These are phyloP conservation scores for Aspergillus jensenii DNA, from an alignment of 2,329 filamentous ascomycete species.

Conservation along the genomic window DNA sequence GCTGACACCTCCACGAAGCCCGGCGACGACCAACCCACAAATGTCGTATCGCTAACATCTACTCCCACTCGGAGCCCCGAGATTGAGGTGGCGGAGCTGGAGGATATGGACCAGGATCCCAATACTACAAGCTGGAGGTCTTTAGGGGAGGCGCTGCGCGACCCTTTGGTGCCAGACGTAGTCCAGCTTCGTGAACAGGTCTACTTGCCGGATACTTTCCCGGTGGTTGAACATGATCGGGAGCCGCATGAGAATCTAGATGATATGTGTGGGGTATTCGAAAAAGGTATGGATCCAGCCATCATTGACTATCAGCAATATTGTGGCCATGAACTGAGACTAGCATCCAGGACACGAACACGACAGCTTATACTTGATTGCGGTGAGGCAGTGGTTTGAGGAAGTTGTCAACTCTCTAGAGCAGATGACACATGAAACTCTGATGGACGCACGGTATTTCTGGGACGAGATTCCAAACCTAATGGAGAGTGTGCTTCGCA, in stretches of 20 bases:
- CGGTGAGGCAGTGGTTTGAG: slow-evolving; percentile 45
- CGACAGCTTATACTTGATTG: slow-evolving; percentile 31
- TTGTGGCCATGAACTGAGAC: background rate
- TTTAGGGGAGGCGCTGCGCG: slow-evolving; percentile 35
- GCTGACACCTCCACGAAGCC: slow-evolving; percentile 17
- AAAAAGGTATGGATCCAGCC: slow-evolving; percentile 33
- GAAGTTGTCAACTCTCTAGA: slow-evolving; percentile 36
- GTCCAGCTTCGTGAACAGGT: slow-evolving; percentile 36
- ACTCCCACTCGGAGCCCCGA: slow-evolving; percentile 47
- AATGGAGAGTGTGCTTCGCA: slow-evolving; percentile 40
- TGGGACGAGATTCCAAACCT: slow-evolving; percentile 46
- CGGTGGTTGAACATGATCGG: slow-evolving; percentile 29
- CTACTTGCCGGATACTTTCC: slow-evolving; percentile 38
- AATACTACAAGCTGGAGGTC: slow-evolving; percentile 46
- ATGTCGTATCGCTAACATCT: slow-evolving; percentile 43
- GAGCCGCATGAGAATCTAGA: slow-evolving; percentile 35
- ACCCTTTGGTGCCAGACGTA: slow-evolving; percentile 30
- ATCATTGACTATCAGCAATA: background rate
- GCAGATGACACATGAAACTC: slow-evolving; percentile 34
- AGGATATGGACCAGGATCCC: slow-evolving; percentile 51
- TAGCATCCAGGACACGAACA: slow-evolving; percentile 28
- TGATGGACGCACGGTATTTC: slow-evolving; percentile 43
- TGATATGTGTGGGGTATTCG: slow-evolving; percentile 32
- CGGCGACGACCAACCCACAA: slow-evolving; percentile 21
- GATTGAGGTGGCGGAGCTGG: slow-evolving; percentile 51